Evolutionary conservation across 306 rosid genomes (phyloP), one percentile per base, ranked within the genome.

Genomic region (Adenanthera pavonina): DNA sequence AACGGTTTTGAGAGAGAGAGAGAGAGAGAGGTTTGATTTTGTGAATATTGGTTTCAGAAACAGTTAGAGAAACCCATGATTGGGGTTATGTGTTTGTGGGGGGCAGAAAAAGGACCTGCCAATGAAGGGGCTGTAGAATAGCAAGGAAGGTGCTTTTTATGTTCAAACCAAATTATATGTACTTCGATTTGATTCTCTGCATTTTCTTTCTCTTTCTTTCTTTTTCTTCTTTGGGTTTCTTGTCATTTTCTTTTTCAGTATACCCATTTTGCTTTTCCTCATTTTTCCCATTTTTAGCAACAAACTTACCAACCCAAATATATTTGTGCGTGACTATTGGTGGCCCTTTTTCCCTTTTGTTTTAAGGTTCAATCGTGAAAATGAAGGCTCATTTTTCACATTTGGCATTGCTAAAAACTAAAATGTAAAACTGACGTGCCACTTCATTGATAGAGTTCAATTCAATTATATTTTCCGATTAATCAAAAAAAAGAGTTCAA

Each of bases 1-100:
- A 78, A 60, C 77, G 78, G 70, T 81, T 67, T 49, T 67, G 66
- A 30, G 25, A 17, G 41, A 14, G 38, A 60, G 30, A 70, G 53
- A 54, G 8, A 19, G 0, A 15, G 41, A 36, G 72, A 7, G 34
- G 72, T 41, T 69, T 69, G 38, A 19, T 57, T 41, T 56, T 56
- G 33, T 16, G 62, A 49, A 16, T 47, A 10, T 72, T 65, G 72
- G 68, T 64, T 80, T 38, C 69, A 69, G 61, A 46, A 78, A 57
- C 73, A 66, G 81, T 77, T 62, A 59, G 53, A 66, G 14, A 44
- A 38, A 44, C n/a, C 16, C 61, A 73, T 10, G 13, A 74, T 34
- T 51, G 46, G 53, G 40, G 43, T 33, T 15, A 13, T 44, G 53
- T 1, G 48, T 19, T 16, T 1, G 51, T 0, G 14, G 3, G 3